Evolutionary conservation across 1,139 yeast genomes (phyloP), one percentile per base, ranked within the genome.

Genomic region (Sugiyamaella xylanicola): DNA sequence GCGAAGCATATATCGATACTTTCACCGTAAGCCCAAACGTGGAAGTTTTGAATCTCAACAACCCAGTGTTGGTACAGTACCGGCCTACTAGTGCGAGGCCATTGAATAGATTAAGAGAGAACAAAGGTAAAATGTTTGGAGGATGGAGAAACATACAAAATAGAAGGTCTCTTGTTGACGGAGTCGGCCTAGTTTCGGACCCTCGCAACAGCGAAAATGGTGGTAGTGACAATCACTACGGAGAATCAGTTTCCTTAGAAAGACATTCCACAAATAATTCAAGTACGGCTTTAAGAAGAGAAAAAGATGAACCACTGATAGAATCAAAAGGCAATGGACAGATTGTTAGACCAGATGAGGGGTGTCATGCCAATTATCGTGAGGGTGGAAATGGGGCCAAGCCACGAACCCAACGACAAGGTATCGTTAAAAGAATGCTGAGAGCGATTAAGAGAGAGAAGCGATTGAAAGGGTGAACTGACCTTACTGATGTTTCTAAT

Each of bases 1-100:
- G 35, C 3, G 50, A 46, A 36, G 43, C 50, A 3, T 46, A 46
- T 36, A 46, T 29, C 19, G 50, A 46, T 15, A 35, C 41, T 9
- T 8, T 46, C 16, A 2, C 41, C 9, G 19, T 36, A 22, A 17
- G 42, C 40, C n/a, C 40, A 29, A 32, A 32, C 25, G 35, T 36
- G 2, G 50, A 46, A 13, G n/a, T 36, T 4, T 4, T 45, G 13
- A 35, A 45, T 32, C 2, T 32, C 2, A 32, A 32, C 13, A 27
- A 45, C 37, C 39, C 32, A 13, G 37, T 37, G n/a, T 19, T 48
- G 22, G 3, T 48, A 25, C 44, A 22, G 21, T 39, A 21, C 29
- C 29, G 43, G 3, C n/a, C 29, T 2, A 9, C 16, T 8, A 5
- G 22, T 20, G 46, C 52, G 9, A 27, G 52, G n/a, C 52, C 52